Evolutionary conservation across 192 early-diverging fungal genomes (phyloP).

Genomic region (Gryganskiella cystojenkinii): DNA sequence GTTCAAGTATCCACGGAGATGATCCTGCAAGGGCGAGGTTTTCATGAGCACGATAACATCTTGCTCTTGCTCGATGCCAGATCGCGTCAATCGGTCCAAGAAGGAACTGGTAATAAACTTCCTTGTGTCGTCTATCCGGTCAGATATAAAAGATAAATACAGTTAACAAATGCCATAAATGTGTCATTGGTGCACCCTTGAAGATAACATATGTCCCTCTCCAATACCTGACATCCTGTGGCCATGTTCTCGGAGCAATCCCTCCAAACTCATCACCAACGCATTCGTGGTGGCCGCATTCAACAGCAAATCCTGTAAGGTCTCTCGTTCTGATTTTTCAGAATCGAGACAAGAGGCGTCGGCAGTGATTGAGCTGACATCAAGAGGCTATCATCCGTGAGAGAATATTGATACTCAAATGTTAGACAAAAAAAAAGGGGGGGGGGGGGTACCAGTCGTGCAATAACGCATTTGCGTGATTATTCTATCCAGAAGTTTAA

Average conservation of each 20-base stretch:
- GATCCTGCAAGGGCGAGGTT: slow-evolving; percentile 36
- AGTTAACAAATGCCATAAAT: background rate
- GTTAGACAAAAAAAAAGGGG: background rate
- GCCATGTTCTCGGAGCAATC: slow-evolving; percentile 41
- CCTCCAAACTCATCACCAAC: slow-evolving; percentile 48
- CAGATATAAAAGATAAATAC: background rate
- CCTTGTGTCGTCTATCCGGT: slow-evolving; percentile 23
- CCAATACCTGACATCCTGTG: slow-evolving; percentile 40
- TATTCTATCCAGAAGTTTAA: background rate
- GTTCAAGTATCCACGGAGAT: slow-evolving; percentile 37
- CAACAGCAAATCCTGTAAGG: slow-evolving; percentile 22
- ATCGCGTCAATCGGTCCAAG: slow-evolving; percentile 36
- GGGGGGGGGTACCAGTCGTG: background rate
- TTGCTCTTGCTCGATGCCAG: slow-evolving; percentile 42
- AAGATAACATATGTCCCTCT: background rate
- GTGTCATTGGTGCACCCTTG: background rate
- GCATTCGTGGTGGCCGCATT: slow-evolving; percentile 47
- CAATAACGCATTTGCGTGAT: too few relatives aligned
- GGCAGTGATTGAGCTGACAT: slow-evolving; percentile 15
- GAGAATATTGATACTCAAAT: background rate
- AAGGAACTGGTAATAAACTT: slow-evolving; percentile 48
- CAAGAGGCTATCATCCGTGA: slow-evolving; percentile 15
- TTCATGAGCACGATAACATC: slow-evolving; percentile 25
- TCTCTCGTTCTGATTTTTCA: slow-evolving; percentile 30
- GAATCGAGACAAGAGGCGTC: slow-evolving; percentile 2